Base-by-base conservation (phyloP, 805 yeast species). In the Geotrichum ghanense region DNA sequence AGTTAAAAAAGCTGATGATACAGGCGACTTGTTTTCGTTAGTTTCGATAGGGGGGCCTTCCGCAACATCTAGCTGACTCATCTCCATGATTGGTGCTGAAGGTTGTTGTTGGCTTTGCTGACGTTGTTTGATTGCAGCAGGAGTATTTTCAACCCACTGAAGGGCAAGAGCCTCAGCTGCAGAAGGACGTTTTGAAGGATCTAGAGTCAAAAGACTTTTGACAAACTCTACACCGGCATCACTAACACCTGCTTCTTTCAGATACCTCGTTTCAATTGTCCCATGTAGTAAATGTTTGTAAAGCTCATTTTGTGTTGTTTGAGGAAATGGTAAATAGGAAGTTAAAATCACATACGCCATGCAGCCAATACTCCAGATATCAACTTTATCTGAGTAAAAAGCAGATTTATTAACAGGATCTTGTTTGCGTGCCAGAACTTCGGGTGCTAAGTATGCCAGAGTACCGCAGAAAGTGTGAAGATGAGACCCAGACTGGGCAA, bases 391-490 rank as follows among this genome's bases (percentile, higher is more conserved):
- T 2, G 96, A 86, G 59, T 92, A 92, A 45, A 63, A 65, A 64
- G 55, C 55, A 50, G 50, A 53, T 58, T 55, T 50, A 53, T 53
- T 4, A 50, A 55, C 19, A 53, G 45, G 45, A 22, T 51, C 45
- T 12, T 46, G 35, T 47, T 69, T 64, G 12, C 73, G 74, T 23
- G 66, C 66, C 31, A 79, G 66, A 5, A 92, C 87, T 62, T 92
- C 99, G 0, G 99, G 99, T 0, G 99, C 98, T 44, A 92, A 83
- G 58, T 92, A 92, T 1, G 97, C 97, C 52, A 92, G 64, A 0
- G 99, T 92, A 1, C 99, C 99, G 66, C 99, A 92, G 57, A 92
- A 92, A 0, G 99, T 90, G 61, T 87, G 89, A 83, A 92, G 81
- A 51, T 83, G 79, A 1, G 95, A 78, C 7, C 88, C 83, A 45